phyloP scores from a whole-genome alignment of 2,329 filamentous ascomycete species.

The Emergomyces orientalis region DNA sequence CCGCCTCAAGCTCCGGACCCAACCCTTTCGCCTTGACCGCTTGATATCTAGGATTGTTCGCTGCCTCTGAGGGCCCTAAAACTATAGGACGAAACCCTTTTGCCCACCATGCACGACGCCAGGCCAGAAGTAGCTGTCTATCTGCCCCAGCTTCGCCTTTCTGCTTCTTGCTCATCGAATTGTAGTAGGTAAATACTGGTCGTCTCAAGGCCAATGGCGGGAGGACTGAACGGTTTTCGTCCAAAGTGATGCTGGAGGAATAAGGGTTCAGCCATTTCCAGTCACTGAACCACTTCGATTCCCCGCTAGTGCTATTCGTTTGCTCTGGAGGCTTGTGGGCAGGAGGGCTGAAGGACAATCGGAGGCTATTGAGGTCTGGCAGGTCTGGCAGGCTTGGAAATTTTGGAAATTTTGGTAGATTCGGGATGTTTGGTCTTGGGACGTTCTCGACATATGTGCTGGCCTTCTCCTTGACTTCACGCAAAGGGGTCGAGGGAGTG shows the following conservation, averaged over 20 bases:
- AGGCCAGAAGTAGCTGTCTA: conserved; percentile 68
- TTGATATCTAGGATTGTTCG: conserved; percentile 69
- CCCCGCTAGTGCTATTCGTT: conserved; percentile 67
- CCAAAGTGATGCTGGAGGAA: conserved; percentile 67
- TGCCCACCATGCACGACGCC: conserved; percentile 92
- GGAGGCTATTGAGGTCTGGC: conserved; percentile 45
- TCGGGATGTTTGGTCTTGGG: conserved; percentile 24
- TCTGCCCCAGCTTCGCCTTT: conserved; percentile 61
- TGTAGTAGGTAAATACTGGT: conserved; percentile 85
- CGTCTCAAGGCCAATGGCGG: conserved; percentile 63
- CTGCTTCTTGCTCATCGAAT: conserved; percentile 55
- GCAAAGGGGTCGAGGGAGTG: conserved; percentile 25
- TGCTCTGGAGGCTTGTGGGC: conserved; percentile 65
- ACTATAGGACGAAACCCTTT: conserved; percentile 83
- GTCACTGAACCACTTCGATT: conserved; percentile 75
- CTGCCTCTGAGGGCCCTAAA: conserved; percentile 68
- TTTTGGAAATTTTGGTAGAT: background rate
- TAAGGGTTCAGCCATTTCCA: conserved; percentile 90
- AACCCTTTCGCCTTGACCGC: conserved; percentile 53
- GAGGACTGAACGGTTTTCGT: conserved; percentile 73
- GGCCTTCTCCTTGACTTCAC: conserved; percentile 19
- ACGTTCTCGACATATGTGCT: conserved; percentile 23
- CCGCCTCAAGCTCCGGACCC: conserved; percentile 53
- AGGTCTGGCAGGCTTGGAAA: background rate
- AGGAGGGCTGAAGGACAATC: conserved; percentile 55